These are phyloP conservation scores for Protomyces gravidus DNA, from an alignment of 1,139 yeast genomes.

Conservation along the genomic window DNA sequence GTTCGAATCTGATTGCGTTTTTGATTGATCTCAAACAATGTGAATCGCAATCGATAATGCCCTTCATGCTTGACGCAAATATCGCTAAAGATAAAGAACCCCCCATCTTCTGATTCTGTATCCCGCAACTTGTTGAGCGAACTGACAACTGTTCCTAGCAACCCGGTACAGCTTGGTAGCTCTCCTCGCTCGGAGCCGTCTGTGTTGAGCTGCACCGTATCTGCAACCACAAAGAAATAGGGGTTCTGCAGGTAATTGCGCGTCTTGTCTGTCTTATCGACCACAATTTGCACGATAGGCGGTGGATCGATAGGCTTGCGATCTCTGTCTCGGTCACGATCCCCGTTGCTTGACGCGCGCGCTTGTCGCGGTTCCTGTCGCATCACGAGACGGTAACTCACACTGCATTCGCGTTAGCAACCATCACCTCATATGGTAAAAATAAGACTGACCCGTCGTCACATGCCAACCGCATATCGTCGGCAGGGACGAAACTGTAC, in stretches of 20 bases:
- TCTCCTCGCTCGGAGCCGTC: not conserved
- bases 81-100: constrained; percentile 41
- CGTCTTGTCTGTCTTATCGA: not conserved
- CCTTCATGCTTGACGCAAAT: constrained; percentile 42
- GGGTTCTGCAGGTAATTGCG: constrained; percentile 21
- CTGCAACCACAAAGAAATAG: constrained; percentile 17
- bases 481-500: not conserved
- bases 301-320: constrained; percentile 24
- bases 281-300: constrained; percentile 22
- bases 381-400: not conserved
- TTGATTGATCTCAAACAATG: constrained; percentile 35
- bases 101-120: constrained; percentile 25
- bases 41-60: constrained; percentile 38
- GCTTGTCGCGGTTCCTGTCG: not conserved
- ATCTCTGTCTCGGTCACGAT: too few species aligned
- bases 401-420: too few species aligned
- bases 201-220: not conserved
- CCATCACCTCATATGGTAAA: too few species aligned
- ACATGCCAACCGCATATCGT: not conserved
- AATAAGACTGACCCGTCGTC: not conserved
- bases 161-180: not conserved
- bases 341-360: not conserved
- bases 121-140: constrained; percentile 18
- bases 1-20: not conserved
- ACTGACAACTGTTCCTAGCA: constrained; percentile 12